Percentiles rank a stretch among this genome's conserved stretches.
These are phyloP conservation scores for Agrocybe pediades DNA, from an alignment of 768 basidiomycete genomes.

Conservation along the genomic window DNA sequence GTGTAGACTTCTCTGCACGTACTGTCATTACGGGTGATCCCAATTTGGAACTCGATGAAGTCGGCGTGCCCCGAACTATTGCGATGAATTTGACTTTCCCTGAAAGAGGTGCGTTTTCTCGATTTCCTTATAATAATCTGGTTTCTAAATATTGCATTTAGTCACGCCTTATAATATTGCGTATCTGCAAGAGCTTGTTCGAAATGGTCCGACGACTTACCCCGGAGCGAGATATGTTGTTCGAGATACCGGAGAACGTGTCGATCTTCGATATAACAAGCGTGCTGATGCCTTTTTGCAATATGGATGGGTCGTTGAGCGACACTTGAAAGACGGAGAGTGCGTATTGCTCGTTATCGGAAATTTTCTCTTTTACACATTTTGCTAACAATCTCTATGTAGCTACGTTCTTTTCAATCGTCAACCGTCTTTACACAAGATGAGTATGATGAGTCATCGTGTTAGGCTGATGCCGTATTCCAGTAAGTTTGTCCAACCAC, in stretches of 20 bases:
- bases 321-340: constrained; percentile 98
- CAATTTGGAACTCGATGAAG: constrained; percentile 93
- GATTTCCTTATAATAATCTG: background rate
- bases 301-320: constrained; percentile 98
- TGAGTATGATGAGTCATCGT: constrained; percentile 99
- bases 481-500: constrained; percentile 57
- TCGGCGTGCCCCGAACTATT: constrained; percentile 93
- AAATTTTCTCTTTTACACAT: constrained; percentile 1
- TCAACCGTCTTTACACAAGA: constrained; percentile 97
- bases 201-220: constrained; percentile 92
- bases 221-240: constrained; percentile 97
- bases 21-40: constrained; percentile 99
- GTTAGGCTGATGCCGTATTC: constrained; percentile 98
- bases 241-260: constrained; percentile 95
- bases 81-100: constrained; percentile 99
- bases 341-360: constrained; percentile 43
- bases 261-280: constrained; percentile 96
- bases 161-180: constrained; percentile 98
- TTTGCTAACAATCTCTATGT: constrained; percentile 2
- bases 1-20: constrained; percentile 98
- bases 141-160: constrained; percentile 28
- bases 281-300: constrained; percentile 93
- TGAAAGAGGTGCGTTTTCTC: constrained; percentile 72
- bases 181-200: constrained; percentile 91
- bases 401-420: constrained; percentile 97